Percentiles rank a stretch among this genome's conserved stretches.
phyloP scores from a whole-genome alignment of 2,329 filamentous ascomycete genomes.

The Emmonsiellopsis sp. region DNA sequence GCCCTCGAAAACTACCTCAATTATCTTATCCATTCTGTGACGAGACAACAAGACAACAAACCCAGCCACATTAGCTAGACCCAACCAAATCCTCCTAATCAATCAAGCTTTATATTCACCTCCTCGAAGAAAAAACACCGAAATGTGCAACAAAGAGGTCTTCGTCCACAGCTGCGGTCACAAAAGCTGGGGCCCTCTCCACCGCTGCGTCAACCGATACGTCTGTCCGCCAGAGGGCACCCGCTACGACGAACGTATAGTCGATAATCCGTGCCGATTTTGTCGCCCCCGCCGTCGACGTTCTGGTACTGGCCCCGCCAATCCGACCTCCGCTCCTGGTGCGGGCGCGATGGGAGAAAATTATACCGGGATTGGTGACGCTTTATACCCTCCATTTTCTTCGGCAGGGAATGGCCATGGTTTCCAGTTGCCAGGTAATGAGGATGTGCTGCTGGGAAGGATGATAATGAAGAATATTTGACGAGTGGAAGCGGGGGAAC shows the following conservation, averaged over 20 bases:
- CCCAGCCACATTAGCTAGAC: not conserved
- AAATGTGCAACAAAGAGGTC: constrained; percentile 14
- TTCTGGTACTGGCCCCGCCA: not conserved
- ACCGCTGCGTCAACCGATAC: constrained; percentile 12
- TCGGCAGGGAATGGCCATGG: too few relatives aligned
- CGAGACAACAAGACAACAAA: not conserved
- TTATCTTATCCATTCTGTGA: not conserved
- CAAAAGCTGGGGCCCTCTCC: constrained; percentile 12
- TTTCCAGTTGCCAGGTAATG: too few relatives aligned
- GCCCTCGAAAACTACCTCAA: not conserved
- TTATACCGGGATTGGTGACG: too few relatives aligned
- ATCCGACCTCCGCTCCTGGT: not conserved
- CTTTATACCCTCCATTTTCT: too few relatives aligned
- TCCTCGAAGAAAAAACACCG: not conserved
- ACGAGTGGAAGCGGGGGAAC: too few relatives aligned
- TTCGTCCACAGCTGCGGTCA: constrained; percentile 13
- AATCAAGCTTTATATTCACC: not conserved
- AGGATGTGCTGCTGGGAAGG: too few relatives aligned
- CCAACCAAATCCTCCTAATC: not conserved
- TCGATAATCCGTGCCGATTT: constrained; percentile 10
- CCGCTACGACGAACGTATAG: constrained; percentile 7
- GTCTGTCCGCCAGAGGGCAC: constrained; percentile 10
- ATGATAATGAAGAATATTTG: too few relatives aligned
- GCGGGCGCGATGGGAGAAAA: not conserved
- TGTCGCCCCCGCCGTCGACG: constrained; percentile 7